Evolutionary conservation across 257 asterid species (phyloP).

Genomic region (Salvia rosmarinus): DNA sequence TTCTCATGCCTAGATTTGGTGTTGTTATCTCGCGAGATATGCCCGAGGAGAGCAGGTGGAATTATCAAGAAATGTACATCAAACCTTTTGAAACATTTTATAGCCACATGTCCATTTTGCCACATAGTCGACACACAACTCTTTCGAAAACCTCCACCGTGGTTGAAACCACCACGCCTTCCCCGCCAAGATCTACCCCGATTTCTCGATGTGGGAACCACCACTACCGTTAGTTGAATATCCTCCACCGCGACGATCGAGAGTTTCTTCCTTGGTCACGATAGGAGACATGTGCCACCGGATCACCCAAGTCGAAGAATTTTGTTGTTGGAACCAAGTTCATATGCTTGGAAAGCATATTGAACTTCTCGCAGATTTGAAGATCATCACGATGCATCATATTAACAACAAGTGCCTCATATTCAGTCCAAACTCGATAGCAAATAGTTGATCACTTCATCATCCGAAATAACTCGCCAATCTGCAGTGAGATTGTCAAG

Average conservation of each 20-base stretch:
- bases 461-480: not conserved
- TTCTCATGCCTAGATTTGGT: no score
- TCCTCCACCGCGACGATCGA: no score
- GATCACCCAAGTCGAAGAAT: not conserved
- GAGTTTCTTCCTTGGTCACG: not conserved
- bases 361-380: not conserved
- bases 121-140: not conserved
- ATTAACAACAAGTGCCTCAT: not conserved
- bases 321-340: not conserved
- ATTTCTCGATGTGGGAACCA: no score
- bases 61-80: not conserved
- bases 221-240: no score
- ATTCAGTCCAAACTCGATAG: not conserved
- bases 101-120: not conserved
- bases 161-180: not conserved
- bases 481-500: not conserved
- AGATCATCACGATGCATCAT: not conserved
- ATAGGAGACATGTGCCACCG: not conserved
- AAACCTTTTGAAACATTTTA: not conserved
- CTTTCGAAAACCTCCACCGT: fast-evolving
- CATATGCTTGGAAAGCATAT: not conserved
- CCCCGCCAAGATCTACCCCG: no score
- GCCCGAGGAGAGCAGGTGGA: not conserved
- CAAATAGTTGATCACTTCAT: not conserved
- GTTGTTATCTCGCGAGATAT: not conserved